Evolutionary conservation across 1,284 basidiomycete genomes (phyloP).

Genomic region (Neolentinus lepideus): DNA sequence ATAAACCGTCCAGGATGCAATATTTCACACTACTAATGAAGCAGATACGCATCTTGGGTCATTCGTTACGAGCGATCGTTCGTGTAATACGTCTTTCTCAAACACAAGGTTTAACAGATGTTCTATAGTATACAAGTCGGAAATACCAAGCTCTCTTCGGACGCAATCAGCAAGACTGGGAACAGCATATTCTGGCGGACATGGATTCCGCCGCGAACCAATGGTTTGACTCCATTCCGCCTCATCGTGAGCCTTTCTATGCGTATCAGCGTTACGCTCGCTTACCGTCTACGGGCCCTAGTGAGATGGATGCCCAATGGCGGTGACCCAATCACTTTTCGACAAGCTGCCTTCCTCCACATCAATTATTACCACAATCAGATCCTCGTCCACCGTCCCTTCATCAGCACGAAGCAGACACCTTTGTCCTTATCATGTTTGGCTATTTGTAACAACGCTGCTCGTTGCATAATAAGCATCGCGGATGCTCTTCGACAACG

Average conservation of each 20-base stretch:
- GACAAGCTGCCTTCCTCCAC: slow-evolving; percentile 54
- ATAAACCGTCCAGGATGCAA: slow-evolving; percentile 35
- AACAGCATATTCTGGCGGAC: slow-evolving; percentile 49
- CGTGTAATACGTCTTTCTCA: slow-evolving; percentile 10
- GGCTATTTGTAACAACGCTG: slow-evolving; percentile 65
- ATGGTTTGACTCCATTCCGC: slow-evolving; percentile 56
- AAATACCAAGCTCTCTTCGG: slow-evolving; percentile 39
- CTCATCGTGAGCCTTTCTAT: slow-evolving; percentile 29
- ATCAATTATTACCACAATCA: slow-evolving; percentile 54
- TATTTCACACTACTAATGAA: slow-evolving; percentile 48
- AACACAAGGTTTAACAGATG: slow-evolving; percentile 8
- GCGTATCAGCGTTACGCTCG: slow-evolving; percentile 3
- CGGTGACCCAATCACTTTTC: slow-evolving; percentile 39
- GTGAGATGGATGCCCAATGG: slow-evolving; percentile 58
- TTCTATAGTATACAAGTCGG: slow-evolving; percentile 47
- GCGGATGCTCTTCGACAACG: slow-evolving; percentile 46
- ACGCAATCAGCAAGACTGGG: slow-evolving; percentile 41
- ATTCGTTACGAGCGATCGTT: slow-evolving; percentile 48
- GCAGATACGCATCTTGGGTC: slow-evolving; percentile 49
- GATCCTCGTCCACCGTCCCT: slow-evolving; percentile 63
- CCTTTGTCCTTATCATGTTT: slow-evolving; percentile 48
- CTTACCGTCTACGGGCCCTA: slow-evolving; percentile 15
- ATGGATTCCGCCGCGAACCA: slow-evolving; percentile 54
- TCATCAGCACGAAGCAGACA: slow-evolving; percentile 47
- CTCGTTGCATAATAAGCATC: slow-evolving; percentile 68